These are phyloP conservation scores for Zygosaccharomyces pseudobailii DNA, from an alignment of 1,139 yeast genomes.

Conservation along the genomic window DNA sequence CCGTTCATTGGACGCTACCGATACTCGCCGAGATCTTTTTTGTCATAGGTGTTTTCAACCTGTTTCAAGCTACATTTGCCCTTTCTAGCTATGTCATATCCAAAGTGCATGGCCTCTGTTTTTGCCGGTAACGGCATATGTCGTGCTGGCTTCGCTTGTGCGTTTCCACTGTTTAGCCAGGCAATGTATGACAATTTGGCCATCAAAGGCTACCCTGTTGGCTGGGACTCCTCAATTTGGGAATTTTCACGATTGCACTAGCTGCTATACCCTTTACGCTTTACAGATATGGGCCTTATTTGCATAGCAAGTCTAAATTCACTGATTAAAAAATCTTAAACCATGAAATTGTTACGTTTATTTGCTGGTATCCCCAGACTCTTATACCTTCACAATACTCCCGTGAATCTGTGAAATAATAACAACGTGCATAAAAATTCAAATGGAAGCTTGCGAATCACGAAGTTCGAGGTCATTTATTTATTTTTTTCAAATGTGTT, in stretches of 20 bases:
- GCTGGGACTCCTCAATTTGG: slow-evolving; percentile 52
- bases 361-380: background rate
- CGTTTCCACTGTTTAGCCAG: slow-evolving; percentile 57
- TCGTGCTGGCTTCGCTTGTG: slow-evolving; percentile 52
- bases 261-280: slow-evolving; percentile 45
- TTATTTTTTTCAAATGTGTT: background rate
- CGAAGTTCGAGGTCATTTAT: background rate
- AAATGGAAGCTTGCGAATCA: background rate
- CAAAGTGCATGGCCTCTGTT: slow-evolving; percentile 49
- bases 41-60: slow-evolving; percentile 38
- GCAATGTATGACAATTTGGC: slow-evolving; percentile 46
- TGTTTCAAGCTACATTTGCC: slow-evolving; percentile 38
- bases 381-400: background rate
- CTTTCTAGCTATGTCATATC: slow-evolving; percentile 35
- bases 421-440: background rate
- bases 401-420: background rate
- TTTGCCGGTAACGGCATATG: slow-evolving; percentile 53
- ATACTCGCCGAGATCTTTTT: slow-evolving; percentile 40
- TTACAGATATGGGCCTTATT: slow-evolving; percentile 45
- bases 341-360: background rate
- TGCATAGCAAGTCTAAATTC: slow-evolving; percentile 46
- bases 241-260: slow-evolving; percentile 41
- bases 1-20: slow-evolving; percentile 43
- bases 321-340: slow-evolving; percentile 22
- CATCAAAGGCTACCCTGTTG: slow-evolving; percentile 48